Percentiles rank a stretch among this genome's conserved stretches.
Conservation (phyloP, 2,329 filamentous ascomycete species). For the Nemania sp. region DNA sequence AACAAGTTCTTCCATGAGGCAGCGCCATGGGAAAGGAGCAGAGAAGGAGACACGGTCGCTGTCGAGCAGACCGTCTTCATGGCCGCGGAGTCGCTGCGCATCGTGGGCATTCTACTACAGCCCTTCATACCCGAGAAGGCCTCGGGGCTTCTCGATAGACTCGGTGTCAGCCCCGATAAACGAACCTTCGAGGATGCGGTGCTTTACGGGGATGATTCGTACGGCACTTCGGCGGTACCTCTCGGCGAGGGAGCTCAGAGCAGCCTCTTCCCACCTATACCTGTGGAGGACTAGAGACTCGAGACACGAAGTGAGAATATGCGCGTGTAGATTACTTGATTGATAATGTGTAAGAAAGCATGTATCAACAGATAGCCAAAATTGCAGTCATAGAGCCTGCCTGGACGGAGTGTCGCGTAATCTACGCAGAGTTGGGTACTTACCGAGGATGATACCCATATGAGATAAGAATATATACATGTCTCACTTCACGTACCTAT, state of each 20-base stretch:
- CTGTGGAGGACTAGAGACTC: constrained; percentile 45
- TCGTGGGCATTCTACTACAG: constrained; percentile 82
- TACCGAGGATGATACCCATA: constrained; percentile 11
- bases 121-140: constrained; percentile 88
- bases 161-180: constrained; percentile 69
- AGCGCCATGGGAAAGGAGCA: constrained; percentile 69
- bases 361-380: not conserved
- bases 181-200: constrained; percentile 67
- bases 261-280: constrained; percentile 58
- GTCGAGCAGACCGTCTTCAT: constrained; percentile 69
- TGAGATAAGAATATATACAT: not conserved
- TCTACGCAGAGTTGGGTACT: constrained; percentile 6
- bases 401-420: not conserved
- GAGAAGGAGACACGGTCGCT: constrained; percentile 41
- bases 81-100: constrained; percentile 74
- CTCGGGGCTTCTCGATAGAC: constrained; percentile 70
- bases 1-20: constrained; percentile 69
- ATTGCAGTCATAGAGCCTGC: not conserved
- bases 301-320: constrained; percentile 29
- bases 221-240: constrained; percentile 58
- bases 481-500: not conserved
- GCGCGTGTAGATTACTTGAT: not conserved
- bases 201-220: constrained; percentile 68
- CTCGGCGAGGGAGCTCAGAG: constrained; percentile 46
- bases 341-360: constrained; percentile 2